These are phyloP conservation scores for Sordariomycetes sp. DNA, from an alignment of 2,329 filamentous ascomycete species.

Conservation along the genomic window DNA sequence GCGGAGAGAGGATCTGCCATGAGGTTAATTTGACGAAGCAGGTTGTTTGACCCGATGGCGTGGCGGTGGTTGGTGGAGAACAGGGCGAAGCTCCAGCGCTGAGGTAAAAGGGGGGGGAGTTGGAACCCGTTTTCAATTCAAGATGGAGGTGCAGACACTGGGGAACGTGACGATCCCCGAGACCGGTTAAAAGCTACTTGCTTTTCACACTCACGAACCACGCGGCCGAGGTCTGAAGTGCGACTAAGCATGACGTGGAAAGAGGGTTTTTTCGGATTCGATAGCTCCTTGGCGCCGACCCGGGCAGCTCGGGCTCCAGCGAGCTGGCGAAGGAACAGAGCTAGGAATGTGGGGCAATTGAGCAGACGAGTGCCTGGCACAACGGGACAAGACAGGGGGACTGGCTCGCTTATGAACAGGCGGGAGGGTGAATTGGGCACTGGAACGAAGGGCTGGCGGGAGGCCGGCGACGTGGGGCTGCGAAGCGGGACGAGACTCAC, in stretches of 20 bases:
- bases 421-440: background rate
- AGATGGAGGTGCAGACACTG: background rate
- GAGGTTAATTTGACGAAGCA: background rate
- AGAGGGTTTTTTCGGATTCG: background rate
- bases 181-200: background rate
- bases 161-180: background rate
- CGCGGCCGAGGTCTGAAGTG: background rate
- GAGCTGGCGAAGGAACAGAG: background rate
- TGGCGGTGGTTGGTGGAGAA: background rate
- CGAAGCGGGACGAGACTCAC: background rate
- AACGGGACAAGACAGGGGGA: background rate
- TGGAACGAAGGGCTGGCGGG: background rate
- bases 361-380: background rate
- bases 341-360: background rate
- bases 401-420: background rate
- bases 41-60: background rate
- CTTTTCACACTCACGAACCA: background rate
- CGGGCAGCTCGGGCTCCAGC: background rate
- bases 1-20: background rate
- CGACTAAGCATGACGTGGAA: background rate
- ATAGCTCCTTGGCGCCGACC: background rate
- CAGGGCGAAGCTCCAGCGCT: background rate
- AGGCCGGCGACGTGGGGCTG: background rate
- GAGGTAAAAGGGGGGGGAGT: background rate
- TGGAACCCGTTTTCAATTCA: background rate